Base-by-base conservation (phyloP, 2,329 filamentous ascomycete genomes). In the Diplocarpon rosae region DNA sequence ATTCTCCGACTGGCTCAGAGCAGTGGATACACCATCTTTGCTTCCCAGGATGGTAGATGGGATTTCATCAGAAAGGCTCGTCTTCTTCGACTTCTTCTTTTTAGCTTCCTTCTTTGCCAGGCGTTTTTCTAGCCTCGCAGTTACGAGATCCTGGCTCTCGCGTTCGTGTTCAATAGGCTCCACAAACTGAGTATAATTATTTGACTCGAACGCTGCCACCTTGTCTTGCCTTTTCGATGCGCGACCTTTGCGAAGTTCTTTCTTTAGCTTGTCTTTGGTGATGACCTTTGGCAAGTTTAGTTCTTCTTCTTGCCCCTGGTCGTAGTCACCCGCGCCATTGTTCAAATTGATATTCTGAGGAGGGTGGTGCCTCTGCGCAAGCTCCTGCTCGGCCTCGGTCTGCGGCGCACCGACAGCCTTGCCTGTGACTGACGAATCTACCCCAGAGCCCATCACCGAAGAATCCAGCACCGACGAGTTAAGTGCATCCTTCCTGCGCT, bases 141-240 rank as follows among this genome's bases (percentile, higher is more conserved):
- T 15, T 13, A 28, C 17, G 12, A 45, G 11, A 28, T 45, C 43
- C 20, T 41, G 37, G 13, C 33, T 40, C 38, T 45, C 43, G 37
- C 29, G 14, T n/a, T 45, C 43, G 7, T 37, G 15, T 11, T 17
- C 33, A 12, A 10, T 32, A 8, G 41, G 33, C 15, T 37, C 41
- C 14, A 17, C 11, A 9, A 28, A 17, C 29, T 36, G 41, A 10
- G 33, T 15, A 10, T 35, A 33, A 42, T 24, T 7, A 7, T 7
- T 7, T 4, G 20, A 24, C 20, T 24, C 20, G 7, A 24, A 7
- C 20, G 20, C 20, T 24, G 20, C 20, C 20, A 24, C 20, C 20
- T 24, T 24, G 20, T 3, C 3, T 24, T 24, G 20, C 7, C 7
- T 24, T 24, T 24, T 24, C 20, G 20, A 24, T 24, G 20, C 20